Conservation (phyloP, 108 stramenopile species). For the Aureococcus anophagefferens region DNA sequence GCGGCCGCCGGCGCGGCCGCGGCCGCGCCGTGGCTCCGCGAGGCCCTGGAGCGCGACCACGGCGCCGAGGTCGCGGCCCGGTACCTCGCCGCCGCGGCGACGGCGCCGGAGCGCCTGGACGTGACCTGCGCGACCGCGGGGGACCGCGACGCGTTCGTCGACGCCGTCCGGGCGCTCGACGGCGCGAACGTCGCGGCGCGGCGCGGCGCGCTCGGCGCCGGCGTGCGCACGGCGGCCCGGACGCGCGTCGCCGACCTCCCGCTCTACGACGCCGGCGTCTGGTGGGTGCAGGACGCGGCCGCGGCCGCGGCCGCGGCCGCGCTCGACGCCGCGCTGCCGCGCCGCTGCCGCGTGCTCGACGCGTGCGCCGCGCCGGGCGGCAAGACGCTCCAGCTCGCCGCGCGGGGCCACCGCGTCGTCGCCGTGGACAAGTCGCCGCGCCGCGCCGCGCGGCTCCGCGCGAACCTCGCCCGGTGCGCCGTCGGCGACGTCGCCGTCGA, state of each 20-base stretch:
- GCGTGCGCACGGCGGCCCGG: slow-evolving; percentile 17
- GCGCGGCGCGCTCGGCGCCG: slow-evolving; percentile 57
- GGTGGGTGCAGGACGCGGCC: slow-evolving; percentile 74
- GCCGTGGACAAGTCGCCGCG: slow-evolving; percentile 52
- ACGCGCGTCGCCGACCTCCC: slow-evolving; percentile 56
- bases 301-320: slow-evolving; percentile 64
- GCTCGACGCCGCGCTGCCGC: slow-evolving; percentile 31
- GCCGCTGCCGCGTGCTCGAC: slow-evolving; percentile 61
- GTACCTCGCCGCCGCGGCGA: slow-evolving; percentile 51
- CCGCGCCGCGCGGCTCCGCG: slow-evolving; percentile 36
- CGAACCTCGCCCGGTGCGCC: slow-evolving; percentile 51
- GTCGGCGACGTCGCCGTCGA: background rate
- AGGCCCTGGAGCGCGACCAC: slow-evolving; percentile 46
- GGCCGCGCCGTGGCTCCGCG: slow-evolving; percentile 48
- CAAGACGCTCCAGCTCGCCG: slow-evolving; percentile 83
- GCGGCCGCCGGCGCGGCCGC: slow-evolving; percentile 40
- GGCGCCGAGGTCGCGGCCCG: slow-evolving; percentile 42
- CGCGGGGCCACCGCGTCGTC: slow-evolving; percentile 59
- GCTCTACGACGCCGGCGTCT: slow-evolving; percentile 41
- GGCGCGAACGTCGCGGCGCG: slow-evolving; percentile 36
- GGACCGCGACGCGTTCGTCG: slow-evolving; percentile 16
- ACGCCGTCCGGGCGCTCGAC: background rate
- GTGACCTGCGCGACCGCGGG: slow-evolving; percentile 43
- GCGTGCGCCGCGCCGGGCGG: slow-evolving; percentile 95
- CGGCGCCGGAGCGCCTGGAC: slow-evolving; percentile 36